These are phyloP conservation scores for Escovopsis sp. DNA, from an alignment of 2,329 filamentous ascomycete species.

Conservation along the genomic window DNA sequence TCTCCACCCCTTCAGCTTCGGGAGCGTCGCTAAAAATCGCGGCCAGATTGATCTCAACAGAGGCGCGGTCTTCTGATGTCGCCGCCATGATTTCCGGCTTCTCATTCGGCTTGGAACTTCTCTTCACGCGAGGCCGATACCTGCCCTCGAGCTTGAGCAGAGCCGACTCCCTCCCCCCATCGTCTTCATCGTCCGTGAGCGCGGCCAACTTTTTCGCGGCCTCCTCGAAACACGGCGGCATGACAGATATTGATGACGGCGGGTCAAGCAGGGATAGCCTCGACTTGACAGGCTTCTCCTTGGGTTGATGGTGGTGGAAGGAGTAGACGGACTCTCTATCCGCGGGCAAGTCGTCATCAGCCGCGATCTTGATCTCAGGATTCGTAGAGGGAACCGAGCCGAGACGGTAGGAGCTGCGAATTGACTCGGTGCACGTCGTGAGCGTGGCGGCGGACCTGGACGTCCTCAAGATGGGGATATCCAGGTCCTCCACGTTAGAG, in stretches of 20 bases:
- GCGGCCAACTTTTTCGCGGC: constrained; percentile 77
- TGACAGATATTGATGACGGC: constrained; percentile 44
- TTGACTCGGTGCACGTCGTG: constrained; percentile 43
- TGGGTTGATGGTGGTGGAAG: constrained; percentile 41
- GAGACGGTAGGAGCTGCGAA: constrained; percentile 40
- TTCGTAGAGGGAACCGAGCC: constrained; percentile 18
- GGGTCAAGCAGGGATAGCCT: constrained; percentile 43
- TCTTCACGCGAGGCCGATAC: constrained; percentile 39
- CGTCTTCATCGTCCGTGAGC: constrained; percentile 66
- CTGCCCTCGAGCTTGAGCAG: constrained; percentile 83
- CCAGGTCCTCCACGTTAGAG: constrained; percentile 47
- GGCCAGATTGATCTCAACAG: background rate
- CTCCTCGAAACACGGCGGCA: constrained; percentile 68
- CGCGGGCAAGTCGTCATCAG: background rate
- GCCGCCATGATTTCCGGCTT: background rate
- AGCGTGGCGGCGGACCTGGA: constrained; percentile 45
- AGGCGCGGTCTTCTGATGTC: background rate
- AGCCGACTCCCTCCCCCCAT: constrained; percentile 85
- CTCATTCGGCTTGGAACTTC: background rate
- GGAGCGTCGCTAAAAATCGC: background rate
- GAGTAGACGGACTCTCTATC: constrained; percentile 28
- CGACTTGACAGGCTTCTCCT: constrained; percentile 31
- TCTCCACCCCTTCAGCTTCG: background rate
- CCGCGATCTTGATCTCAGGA: background rate
- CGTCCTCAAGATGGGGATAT: constrained; percentile 31